phyloP scores from a whole-genome alignment of 352 stramenopile species.

The Globisporangium abappressorium region DNA sequence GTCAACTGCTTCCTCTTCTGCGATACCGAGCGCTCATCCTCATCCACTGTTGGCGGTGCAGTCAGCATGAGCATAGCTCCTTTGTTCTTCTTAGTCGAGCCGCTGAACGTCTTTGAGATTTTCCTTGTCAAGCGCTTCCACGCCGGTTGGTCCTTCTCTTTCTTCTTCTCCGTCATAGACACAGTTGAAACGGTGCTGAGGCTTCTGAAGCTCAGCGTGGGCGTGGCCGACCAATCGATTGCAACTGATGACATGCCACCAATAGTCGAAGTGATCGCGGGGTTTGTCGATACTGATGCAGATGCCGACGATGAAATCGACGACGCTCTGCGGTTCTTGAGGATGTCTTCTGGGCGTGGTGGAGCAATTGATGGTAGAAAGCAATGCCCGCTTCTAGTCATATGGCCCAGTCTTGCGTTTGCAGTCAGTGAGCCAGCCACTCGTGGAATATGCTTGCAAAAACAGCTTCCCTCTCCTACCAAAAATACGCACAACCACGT shows the following conservation, averaged over 20 bases:
- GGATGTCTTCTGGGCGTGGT: not conserved
- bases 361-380: not conserved
- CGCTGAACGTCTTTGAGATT: constrained; percentile 12
- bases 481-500: constrained; percentile 1
- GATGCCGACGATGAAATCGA: not conserved
- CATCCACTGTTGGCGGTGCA: not conserved
- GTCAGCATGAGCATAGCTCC: not conserved
- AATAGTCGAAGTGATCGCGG: not conserved
- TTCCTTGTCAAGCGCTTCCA: constrained; percentile 17
- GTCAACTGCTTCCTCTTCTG: not conserved
- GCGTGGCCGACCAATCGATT: not conserved
- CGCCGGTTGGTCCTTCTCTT: not conserved
- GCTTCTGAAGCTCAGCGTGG: constrained; percentile 5
- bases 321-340: not conserved
- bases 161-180: not conserved
- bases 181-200: not conserved
- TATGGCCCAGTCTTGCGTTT: not conserved
- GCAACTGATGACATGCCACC: not conserved
- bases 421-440: not conserved
- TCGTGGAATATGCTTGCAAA: not conserved
- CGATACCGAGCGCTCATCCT: not conserved
- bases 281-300: not conserved
- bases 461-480: not conserved
- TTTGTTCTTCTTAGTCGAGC: constrained; percentile 1
- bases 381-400: not conserved